Evolutionary conservation across 1,139 yeast genomes (phyloP), one percentile per base, ranked within the genome.

Genomic region (Candida sp.): DNA sequence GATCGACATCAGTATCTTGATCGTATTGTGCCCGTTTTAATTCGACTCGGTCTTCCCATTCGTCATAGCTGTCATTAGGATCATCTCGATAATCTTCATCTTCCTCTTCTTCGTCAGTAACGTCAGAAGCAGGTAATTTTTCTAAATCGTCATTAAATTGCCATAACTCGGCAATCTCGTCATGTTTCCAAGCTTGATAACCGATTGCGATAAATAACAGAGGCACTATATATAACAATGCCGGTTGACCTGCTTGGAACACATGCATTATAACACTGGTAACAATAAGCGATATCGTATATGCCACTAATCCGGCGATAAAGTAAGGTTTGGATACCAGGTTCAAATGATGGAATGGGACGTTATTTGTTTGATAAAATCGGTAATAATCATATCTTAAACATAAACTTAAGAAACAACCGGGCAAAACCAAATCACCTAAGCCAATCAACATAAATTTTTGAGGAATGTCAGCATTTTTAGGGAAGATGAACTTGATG

Each of bases 341-440:
- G 29, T 67, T 58, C 39, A 66, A 58, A 46, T 68, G 70, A 52
- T 77, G 79, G 59, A 68, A 75, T 36, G 66, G 52, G 23, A 53
- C 43, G 9, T 58, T 53, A 7, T 43, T 43, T 7, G 41, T 42
- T 19, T 44, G 36, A 52, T 80, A 74, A 55, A 59, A 66, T 22
- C 54, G 61, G 55, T 52, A 68, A 33, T 73, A 55, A 58, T 81
- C 87, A 54, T 64, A 80, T 40, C 82, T 65, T 25, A 78, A 60
- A 50, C 80, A 75, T 36, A 80, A 61, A 2, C 82, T 59, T 15
- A 79, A 60, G 42, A 77, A 72, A 15, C 68, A 46, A 0, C 84
- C 84, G 1, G 88, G 87, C 5, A 81, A 61, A 3, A 79, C 77
- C 47, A 83, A 70, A 56, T 82, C 88, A 1, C 87, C 87, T 5